These are phyloP conservation scores for Backusella tarrabulga DNA, from an alignment of 192 early-diverging fungal genomes.

Conservation along the genomic window DNA sequence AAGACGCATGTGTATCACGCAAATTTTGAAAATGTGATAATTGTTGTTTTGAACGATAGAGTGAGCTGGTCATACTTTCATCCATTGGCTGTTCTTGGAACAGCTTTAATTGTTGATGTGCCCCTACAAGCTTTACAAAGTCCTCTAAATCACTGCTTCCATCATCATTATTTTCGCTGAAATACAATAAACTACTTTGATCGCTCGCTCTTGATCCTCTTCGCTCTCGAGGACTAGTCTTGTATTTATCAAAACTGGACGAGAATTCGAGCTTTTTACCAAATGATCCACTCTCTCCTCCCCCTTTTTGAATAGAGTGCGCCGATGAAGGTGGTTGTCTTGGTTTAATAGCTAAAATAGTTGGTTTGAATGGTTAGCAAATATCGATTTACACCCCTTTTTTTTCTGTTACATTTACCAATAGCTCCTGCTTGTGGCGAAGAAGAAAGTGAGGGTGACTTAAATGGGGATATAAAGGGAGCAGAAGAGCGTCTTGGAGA, in stretches of 20 bases:
- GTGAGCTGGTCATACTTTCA: background rate
- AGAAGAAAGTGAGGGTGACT: constrained; percentile 36
- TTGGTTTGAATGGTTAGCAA: background rate
- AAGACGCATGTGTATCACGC: constrained; percentile 25
- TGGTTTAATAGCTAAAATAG: background rate
- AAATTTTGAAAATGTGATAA: constrained; percentile 32
- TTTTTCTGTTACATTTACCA: constrained; percentile 6
- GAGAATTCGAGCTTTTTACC: constrained; percentile 13
- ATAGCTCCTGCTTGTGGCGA: constrained; percentile 24
- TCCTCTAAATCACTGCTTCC: constrained; percentile 47
- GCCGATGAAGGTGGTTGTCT: background rate
- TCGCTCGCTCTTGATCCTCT: constrained; percentile 24
- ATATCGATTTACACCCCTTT: background rate
- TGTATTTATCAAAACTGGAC: constrained; percentile 29
- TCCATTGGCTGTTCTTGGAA: constrained; percentile 29
- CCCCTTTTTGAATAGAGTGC: background rate
- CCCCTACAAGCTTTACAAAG: constrained; percentile 63
- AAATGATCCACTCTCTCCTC: constrained; percentile 5
- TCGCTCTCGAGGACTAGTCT: constrained; percentile 9
- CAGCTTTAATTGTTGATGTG: constrained; percentile 50
- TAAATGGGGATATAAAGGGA: constrained; percentile 32
- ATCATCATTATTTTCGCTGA: constrained; percentile 24
- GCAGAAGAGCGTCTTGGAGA: constrained; percentile 9
- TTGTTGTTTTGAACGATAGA: constrained; percentile 15
- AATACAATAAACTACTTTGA: constrained; percentile 16